These are phyloP conservation scores for Mortierella antarctica DNA, from an alignment of 192 early-diverging fungal genomes.

Conservation along the genomic window DNA sequence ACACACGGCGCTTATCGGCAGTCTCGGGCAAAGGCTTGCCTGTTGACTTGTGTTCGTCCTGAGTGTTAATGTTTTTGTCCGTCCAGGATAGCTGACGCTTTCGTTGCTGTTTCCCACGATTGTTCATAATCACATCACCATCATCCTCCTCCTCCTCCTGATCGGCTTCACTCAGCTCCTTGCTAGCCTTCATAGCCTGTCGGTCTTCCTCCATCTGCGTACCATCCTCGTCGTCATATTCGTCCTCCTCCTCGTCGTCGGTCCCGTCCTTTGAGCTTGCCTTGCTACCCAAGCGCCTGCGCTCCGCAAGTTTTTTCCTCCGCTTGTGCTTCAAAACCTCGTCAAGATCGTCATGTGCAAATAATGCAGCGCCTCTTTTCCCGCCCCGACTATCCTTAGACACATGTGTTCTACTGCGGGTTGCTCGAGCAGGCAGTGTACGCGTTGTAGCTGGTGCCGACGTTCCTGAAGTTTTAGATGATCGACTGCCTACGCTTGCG, in stretches of 20 bases:
- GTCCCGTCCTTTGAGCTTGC: conserved; percentile 18
- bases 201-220: conserved; percentile 5
- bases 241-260: conserved; percentile 10
- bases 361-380: background rate
- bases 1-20: too few relatives aligned
- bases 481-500: background rate
- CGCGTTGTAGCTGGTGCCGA: background rate
- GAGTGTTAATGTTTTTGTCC: background rate
- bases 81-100: background rate
- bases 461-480: conserved; percentile 1
- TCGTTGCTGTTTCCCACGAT: background rate
- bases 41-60: background rate
- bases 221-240: conserved; percentile 17
- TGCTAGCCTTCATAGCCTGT: background rate
- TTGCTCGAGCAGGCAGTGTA: conserved; percentile 15
- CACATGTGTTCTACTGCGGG: conserved; percentile 25
- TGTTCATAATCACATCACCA: conserved; percentile 11
- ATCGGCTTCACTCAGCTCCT: background rate
- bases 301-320: conserved; percentile 15
- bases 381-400: background rate
- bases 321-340: conserved; percentile 31
- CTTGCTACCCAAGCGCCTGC: conserved; percentile 22
- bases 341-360: conserved; percentile 37
- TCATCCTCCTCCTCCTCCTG: background rate
- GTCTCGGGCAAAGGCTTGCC: background rate